phyloP scores from a whole-genome alignment of 176 grass and related monocot genomes.

The Paspalum vaginatum region DNA sequence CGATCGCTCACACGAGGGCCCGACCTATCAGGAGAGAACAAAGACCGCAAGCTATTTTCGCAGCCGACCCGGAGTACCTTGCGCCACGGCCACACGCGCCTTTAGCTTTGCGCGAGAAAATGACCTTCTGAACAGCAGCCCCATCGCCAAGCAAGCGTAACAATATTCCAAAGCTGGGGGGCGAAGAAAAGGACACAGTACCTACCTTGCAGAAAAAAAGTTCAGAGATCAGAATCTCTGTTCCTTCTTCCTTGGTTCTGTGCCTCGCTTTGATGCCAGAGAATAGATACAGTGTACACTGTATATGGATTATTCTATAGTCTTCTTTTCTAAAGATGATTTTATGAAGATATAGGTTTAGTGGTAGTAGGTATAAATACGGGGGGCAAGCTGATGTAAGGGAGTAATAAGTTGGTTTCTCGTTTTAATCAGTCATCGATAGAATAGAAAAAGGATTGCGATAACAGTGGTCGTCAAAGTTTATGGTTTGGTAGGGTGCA shows the following conservation, averaged over 20 bases:
- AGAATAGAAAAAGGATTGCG: background rate
- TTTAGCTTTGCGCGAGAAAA: conserved; percentile 23
- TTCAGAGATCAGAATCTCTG: background rate
- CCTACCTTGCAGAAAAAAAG: conserved; percentile 27
- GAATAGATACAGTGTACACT: background rate
- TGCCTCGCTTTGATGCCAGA: background rate
- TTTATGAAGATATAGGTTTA: background rate
- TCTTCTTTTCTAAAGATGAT: background rate
- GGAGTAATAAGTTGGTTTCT: background rate
- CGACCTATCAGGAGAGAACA: background rate
- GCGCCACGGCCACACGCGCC: background rate
- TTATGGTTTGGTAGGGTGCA: background rate
- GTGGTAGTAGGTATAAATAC: background rate
- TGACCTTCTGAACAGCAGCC: conserved; percentile 19
- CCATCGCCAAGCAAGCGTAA: background rate
- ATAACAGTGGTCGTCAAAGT: background rate
- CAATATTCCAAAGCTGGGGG: conserved; percentile 25
- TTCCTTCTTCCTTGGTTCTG: background rate
- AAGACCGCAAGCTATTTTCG: background rate
- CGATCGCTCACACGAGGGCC: background rate
- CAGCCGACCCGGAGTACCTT: background rate
- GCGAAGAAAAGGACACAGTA: conserved; percentile 29
- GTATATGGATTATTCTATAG: background rate
- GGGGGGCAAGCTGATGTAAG: background rate
- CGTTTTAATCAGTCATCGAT: background rate